A percentile compares a stretch with the other conserved stretches of the same genome.
Evolutionary conservation across 192 early-diverging fungal species (phyloP).

Genomic region (Gigaspora rosea): DNA sequence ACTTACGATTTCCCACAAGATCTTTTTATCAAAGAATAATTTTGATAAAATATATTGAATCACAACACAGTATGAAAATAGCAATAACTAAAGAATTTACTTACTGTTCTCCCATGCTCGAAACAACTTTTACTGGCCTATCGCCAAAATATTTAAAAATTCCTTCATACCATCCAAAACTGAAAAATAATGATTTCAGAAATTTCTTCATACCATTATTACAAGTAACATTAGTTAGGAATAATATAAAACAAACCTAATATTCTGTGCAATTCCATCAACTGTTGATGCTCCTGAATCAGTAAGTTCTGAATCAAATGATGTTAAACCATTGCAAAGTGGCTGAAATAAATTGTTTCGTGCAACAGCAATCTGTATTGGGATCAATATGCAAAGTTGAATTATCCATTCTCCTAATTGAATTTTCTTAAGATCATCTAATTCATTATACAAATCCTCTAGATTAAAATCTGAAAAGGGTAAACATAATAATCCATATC

Average conservation of each 20-base stretch:
- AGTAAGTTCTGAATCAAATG: not conserved
- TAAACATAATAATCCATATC: too few species aligned
- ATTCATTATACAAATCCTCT: not conserved
- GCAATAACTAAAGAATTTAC: too few species aligned
- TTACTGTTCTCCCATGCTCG: slow-evolving; percentile 37
- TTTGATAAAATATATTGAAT: too few species aligned
- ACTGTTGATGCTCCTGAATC: too few species aligned
- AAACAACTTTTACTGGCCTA: slow-evolving; percentile 24
- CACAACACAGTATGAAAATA: too few species aligned
- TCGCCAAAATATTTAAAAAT: slow-evolving; percentile 29
- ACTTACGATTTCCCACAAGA: slow-evolving; percentile 29
- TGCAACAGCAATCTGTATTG: slow-evolving; percentile 24
- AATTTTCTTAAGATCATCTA: not conserved
- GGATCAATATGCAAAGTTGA: slow-evolving; percentile 1
- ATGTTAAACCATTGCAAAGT: slow-evolving; percentile 27
- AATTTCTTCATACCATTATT: too few species aligned
- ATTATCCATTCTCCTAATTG: not conserved
- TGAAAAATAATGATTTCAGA: too few species aligned
- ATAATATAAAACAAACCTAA: too few species aligned
- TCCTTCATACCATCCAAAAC: slow-evolving; percentile 28
- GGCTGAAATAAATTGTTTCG: slow-evolving; percentile 14
- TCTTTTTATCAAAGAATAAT: too few species aligned
- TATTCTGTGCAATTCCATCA: not conserved
- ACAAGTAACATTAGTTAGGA: too few species aligned
- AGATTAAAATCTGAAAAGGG: not conserved